Base-by-base conservation (phyloP, 306 rosid genomes). In the Dicorynia guianensis region DNA sequence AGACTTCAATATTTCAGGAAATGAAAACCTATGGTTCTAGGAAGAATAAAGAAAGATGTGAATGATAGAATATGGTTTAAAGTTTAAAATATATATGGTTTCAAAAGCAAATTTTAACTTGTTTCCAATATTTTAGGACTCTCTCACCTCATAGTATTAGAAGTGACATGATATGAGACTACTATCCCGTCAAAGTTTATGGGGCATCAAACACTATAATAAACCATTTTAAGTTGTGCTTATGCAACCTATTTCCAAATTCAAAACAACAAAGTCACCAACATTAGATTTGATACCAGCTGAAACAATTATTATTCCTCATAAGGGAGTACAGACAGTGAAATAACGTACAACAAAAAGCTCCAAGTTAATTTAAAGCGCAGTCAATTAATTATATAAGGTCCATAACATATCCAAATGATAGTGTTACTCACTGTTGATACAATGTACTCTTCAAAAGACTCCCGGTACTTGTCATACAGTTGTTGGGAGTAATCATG, bases 401-500 rank as follows among this genome's bases (percentile, higher is more conserved):
- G 30, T 36, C 17, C 38, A 4, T 14, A 54, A 8, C 19, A 70
- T 36, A 36, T 11, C 70, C 60, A 63, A 44, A 69, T 7, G 61
- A 33, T 3, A 40, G 75, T 11, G 66, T 76, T 9, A 67, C 87
- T 84, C 42, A 90, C 96, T 15, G 90, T 78, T 13, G 84, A 66
- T 14, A 69, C 1, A 38, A 88, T 87, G 53, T 88, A 88, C 61
- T 85, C 91, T 80, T 87, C 89, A 73, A 91, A 87, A 5, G 89
- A 77, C 76, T 88, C 93, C 49, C 34, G 78, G 38, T 90, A 90
- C 81, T 86, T 90, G 68, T 88, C 96, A 79, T 90, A 90, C 7
- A 90, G 83, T 57, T 86, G 91, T 50, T 90, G 96, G 64, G 96
- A 90, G 61, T 88, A 90, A 57, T 90, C 96, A 67, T 86, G 84